phyloP scores from a whole-genome alignment of 225 moss, liverwort and hornwort species.

The Polytrichum formosum region DNA sequence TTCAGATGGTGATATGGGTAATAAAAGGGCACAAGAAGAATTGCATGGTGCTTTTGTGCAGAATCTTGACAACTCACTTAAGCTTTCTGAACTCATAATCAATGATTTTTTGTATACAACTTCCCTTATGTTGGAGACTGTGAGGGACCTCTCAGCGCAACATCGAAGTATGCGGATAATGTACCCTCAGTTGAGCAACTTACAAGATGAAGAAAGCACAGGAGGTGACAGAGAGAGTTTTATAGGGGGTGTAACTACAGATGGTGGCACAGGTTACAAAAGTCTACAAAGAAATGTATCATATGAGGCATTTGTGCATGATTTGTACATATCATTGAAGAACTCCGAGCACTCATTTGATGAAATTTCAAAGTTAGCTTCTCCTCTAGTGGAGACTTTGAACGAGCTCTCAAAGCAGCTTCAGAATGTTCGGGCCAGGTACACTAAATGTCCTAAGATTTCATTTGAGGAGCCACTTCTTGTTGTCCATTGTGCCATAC shows the following conservation, averaged over 20 bases:
- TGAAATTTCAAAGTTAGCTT: too few species aligned
- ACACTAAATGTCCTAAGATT: too few species aligned
- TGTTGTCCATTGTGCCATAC: too few species aligned
- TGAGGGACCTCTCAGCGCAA: background rate
- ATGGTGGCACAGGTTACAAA: background rate
- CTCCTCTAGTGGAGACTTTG: constrained; percentile 14
- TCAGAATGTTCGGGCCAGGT: constrained; percentile 41
- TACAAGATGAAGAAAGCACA: background rate
- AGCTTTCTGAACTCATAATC: background rate
- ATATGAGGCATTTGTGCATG: background rate
- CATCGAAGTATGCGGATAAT: background rate
- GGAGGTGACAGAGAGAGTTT: background rate
- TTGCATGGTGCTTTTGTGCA: too few species aligned
- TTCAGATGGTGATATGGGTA: too few species aligned
- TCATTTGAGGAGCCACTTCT: too few species aligned
- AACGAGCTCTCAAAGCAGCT: constrained; percentile 31
- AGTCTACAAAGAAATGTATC: background rate
- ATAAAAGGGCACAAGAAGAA: too few species aligned
- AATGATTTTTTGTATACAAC: background rate
- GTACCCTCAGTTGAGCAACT: background rate
- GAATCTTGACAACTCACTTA: background rate
- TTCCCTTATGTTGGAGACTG: background rate
- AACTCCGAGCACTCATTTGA: constrained; percentile 12
- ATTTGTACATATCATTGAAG: background rate
- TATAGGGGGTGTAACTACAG: background rate